Conservation (phyloP, 2,329 filamentous ascomycete species). For the Colletotrichum liaoningense region DNA sequence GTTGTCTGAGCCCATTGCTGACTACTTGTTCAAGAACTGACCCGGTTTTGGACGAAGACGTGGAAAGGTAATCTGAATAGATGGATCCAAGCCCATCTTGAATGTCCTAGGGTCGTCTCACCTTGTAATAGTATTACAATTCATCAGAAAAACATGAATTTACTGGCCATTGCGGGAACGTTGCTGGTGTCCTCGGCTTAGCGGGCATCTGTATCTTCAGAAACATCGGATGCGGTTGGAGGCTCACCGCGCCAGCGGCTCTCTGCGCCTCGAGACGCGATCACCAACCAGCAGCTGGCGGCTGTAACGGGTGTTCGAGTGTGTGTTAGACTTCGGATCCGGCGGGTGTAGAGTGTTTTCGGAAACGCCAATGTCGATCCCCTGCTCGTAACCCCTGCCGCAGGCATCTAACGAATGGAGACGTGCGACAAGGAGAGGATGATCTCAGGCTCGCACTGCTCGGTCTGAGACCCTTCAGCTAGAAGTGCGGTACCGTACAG, state of each 20-base stretch:
- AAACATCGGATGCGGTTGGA: background rate
- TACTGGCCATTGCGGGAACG: background rate
- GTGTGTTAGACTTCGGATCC: conserved; percentile 18
- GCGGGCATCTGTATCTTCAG: background rate
- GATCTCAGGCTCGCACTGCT: no score
- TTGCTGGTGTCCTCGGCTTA: background rate
- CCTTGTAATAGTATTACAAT: background rate
- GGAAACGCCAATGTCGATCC: conserved; percentile 20
- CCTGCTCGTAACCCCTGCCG: conserved; percentile 13
- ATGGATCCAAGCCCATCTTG: background rate
- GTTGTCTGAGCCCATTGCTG: background rate
- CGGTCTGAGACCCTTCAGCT: no score
- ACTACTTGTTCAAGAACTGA: background rate
- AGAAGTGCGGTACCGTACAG: no score
- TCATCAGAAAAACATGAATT: background rate
- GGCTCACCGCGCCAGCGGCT: background rate
- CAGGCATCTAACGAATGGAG: background rate
- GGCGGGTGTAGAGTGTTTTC: conserved; percentile 16
- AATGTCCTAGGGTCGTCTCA: background rate
- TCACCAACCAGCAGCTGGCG: background rate
- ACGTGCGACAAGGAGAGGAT: background rate
- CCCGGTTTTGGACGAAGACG: background rate
- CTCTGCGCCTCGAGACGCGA: conserved; percentile 18
- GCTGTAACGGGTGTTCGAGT: background rate
- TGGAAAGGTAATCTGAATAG: background rate